A percentile compares a stretch with the other conserved stretches of the same genome.
phyloP scores from a whole-genome alignment of 208 protist species.

The Crithidia bombi region DNA sequence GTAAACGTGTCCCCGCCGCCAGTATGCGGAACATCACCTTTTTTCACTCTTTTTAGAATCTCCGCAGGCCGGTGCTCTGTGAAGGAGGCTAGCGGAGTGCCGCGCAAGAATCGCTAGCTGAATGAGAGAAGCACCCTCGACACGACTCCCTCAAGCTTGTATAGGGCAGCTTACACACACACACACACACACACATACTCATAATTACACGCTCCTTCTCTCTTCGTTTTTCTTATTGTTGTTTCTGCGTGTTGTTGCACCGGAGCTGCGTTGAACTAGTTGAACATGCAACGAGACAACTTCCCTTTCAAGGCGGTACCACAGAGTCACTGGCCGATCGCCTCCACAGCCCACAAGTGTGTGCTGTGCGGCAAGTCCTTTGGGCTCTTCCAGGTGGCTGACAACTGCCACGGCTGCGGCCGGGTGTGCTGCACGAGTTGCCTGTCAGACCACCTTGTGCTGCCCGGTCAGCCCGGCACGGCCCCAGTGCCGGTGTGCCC shows the following conservation, averaged over 20 bases:
- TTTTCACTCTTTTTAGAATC: too few species aligned
- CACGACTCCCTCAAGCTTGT: too few species aligned
- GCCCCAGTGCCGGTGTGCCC: slow-evolving; percentile 56
- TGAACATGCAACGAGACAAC: slow-evolving; percentile 6
- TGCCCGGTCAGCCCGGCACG: slow-evolving; percentile 43
- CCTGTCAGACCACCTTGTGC: slow-evolving; percentile 44
- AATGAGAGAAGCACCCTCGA: too few species aligned
- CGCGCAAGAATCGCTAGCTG: too few species aligned
- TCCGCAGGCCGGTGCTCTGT: too few species aligned
- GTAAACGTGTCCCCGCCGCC: too few species aligned
- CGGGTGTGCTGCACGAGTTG: slow-evolving; percentile 62
- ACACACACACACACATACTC: too few species aligned
- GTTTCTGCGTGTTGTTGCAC: background rate
- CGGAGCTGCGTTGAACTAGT: too few species aligned
- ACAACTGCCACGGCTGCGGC: slow-evolving; percentile 66
- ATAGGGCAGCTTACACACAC: too few species aligned
- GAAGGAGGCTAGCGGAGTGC: too few species aligned
- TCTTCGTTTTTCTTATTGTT: slow-evolving; percentile 1
- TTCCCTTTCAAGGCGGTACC: slow-evolving; percentile 42
- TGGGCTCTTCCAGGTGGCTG: slow-evolving; percentile 35
- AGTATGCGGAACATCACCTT: too few species aligned
- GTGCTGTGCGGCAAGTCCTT: slow-evolving; percentile 56
- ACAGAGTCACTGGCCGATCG: slow-evolving; percentile 41
- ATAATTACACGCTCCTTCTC: background rate
- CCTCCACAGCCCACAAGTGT: slow-evolving; percentile 35